phyloP scores from a whole-genome alignment of 1,284 basidiomycete species.

The Cystobasidium sp. region DNA sequence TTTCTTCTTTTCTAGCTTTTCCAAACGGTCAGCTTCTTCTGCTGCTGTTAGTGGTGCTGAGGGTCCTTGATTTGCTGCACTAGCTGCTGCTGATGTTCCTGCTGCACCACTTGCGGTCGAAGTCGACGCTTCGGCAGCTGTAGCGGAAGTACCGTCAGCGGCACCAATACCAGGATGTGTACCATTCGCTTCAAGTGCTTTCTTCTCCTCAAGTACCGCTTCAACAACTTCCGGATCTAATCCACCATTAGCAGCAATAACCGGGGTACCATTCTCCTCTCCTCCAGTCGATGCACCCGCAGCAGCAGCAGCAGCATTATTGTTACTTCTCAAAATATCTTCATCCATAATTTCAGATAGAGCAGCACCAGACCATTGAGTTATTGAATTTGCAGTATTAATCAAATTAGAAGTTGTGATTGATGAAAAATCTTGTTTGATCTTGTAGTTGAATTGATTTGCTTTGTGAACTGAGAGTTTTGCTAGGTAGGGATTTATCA shows the following conservation, averaged over 20 bases:
- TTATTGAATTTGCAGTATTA: conserved; percentile 20
- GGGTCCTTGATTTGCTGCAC: background rate
- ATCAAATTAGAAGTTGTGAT: conserved; percentile 7
- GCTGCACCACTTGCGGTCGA: background rate
- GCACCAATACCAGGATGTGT: background rate
- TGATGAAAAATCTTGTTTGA: conserved; percentile 9
- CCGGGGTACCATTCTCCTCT: background rate
- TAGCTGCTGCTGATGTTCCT: background rate
- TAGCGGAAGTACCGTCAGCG: background rate
- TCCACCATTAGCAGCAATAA: background rate
- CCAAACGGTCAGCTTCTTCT: conserved; percentile 35
- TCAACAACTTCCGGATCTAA: background rate
- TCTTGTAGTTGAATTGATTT: background rate
- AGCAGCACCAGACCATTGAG: conserved; percentile 38
- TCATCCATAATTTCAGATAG: conserved; percentile 20
- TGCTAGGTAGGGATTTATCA: conserved; percentile 32
- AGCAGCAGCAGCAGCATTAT: background rate
- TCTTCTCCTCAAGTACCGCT: background rate
- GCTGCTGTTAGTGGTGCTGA: background rate
- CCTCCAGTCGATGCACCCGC: background rate
- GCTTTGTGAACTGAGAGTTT: conserved; percentile 9
- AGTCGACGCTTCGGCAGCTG: background rate
- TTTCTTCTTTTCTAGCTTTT: conserved; percentile 37
- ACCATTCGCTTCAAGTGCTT: background rate
- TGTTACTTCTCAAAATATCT: background rate